phyloP scores from a whole-genome alignment of 2,329 filamentous ascomycete genomes.

The Cordyceps farinosa region DNA sequence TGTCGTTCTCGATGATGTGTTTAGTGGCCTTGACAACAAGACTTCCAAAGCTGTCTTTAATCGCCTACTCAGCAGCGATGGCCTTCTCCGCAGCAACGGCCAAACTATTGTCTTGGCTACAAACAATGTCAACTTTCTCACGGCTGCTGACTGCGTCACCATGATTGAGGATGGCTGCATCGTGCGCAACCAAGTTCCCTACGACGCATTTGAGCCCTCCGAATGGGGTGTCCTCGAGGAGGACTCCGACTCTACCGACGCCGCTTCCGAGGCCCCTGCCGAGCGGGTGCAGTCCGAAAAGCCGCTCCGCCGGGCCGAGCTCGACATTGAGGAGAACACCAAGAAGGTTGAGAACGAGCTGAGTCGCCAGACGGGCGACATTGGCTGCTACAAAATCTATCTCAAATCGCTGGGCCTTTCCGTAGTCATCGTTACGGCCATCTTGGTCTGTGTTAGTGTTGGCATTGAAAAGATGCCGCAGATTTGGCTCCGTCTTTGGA shows the following conservation, averaged over 20 bases:
- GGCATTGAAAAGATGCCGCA: conserved; percentile 26
- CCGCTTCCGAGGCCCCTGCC: background rate
- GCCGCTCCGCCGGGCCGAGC: background rate
- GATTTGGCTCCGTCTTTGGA: conserved; percentile 29
- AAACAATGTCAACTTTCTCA: conserved; percentile 31
- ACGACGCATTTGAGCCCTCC: conserved; percentile 21
- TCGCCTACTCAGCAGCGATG: conserved; percentile 37
- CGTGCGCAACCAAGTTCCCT: conserved; percentile 25
- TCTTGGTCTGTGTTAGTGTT: conserved; percentile 17
- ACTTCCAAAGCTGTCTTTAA: conserved; percentile 42
- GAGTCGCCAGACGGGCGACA: conserved; percentile 28
- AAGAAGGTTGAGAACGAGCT: conserved; percentile 24
- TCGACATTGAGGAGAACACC: background rate
- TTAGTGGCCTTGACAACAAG: conserved; percentile 43
- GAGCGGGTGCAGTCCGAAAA: background rate
- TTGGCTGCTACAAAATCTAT: conserved; percentile 29
- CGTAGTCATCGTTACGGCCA: conserved; percentile 22
- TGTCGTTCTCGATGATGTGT: conserved; percentile 44
- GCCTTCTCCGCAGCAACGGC: conserved; percentile 37
- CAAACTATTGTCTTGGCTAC: conserved; percentile 43
- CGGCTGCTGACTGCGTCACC: conserved; percentile 26
- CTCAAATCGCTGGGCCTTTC: conserved; percentile 26
- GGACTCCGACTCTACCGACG: background rate
- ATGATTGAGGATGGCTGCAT: conserved; percentile 24
- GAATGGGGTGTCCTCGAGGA: conserved; percentile 22